Evolutionary conservation across 345 rosid genomes (phyloP).

Genomic region (Pugionium cornutum): DNA sequence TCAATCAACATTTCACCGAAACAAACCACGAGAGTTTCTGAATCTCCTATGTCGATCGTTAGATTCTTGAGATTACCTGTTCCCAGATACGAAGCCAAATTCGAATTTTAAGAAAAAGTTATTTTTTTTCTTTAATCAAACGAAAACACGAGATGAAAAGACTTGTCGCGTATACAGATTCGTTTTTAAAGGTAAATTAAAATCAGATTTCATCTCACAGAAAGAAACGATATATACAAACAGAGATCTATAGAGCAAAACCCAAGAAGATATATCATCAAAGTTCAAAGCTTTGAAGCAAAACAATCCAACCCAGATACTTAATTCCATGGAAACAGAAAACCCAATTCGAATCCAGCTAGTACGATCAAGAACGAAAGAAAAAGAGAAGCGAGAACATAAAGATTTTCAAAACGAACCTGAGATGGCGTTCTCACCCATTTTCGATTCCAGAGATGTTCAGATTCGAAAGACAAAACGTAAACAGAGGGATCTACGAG

Average conservation of each 20-base stretch:
- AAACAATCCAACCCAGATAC: conserved; percentile 33
- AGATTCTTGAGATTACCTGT: conserved; percentile 46
- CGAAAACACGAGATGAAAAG: conserved; percentile 18
- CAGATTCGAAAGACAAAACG: conserved; percentile 10
- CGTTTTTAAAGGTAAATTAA: no score
- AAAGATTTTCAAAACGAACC: conserved; percentile 39
- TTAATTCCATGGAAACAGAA: not conserved
- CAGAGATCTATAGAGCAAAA: conserved; percentile 32
- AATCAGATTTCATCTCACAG: not conserved
- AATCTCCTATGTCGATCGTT: conserved; percentile 27
- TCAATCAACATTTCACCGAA: conserved; percentile 98
- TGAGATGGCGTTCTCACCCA: conserved; percentile 49
- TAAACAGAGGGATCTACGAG: conserved; percentile 31
- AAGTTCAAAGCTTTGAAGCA: conserved; percentile 29
- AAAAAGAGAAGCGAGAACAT: not conserved
- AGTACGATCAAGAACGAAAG: conserved; percentile 26
- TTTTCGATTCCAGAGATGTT: conserved; percentile 31
- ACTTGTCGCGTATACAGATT: conserved; percentile 7
- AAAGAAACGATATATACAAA: conserved; percentile 9
- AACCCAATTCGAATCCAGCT: conserved; percentile 30
- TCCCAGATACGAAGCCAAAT: conserved; percentile 1
- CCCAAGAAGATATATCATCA: conserved; percentile 22
- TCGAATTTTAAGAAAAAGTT: conserved; percentile 12
- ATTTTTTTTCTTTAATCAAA: conserved; percentile 1
- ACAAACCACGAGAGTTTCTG: conserved; percentile 61